phyloP scores from a whole-genome alignment of 2,329 filamentous ascomycete genomes.

The Whalleya microplaca region DNA sequence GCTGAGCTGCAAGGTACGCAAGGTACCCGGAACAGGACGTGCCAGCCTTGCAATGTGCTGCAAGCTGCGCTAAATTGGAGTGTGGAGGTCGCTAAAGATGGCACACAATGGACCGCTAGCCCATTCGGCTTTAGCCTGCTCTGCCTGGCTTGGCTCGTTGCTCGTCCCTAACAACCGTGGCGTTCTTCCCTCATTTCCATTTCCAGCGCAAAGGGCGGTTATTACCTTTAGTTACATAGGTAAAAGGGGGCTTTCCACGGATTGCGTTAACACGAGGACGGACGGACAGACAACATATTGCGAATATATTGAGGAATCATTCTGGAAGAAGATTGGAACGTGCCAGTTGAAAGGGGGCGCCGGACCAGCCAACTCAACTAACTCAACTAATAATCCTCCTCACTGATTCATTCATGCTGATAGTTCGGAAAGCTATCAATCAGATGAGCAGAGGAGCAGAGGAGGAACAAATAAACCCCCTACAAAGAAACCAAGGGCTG shows the following conservation, averaged over 20 bases:
- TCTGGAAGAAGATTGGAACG: conserved; percentile 10
- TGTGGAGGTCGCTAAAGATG: conserved; percentile 16
- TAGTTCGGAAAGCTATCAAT: not conserved
- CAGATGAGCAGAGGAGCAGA: too few species aligned
- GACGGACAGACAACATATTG: not conserved
- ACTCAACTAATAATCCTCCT: too few species aligned
- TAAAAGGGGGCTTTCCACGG: not conserved
- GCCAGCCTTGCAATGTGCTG: conserved; percentile 19
- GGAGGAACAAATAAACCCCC: not conserved
- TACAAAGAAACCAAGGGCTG: not conserved
- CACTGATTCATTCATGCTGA: conserved; percentile 1
- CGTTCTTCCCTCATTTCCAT: conserved; percentile 9
- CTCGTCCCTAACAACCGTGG: conserved; percentile 14
- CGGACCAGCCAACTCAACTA: not conserved
- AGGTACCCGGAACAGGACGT: conserved; percentile 31
- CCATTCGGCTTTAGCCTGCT: not conserved
- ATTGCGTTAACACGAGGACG: not conserved
- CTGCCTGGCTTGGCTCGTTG: not conserved
- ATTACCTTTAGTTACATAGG: not conserved
- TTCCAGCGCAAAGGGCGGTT: conserved; percentile 16
- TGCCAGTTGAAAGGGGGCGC: conserved; percentile 4
- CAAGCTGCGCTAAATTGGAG: conserved; percentile 21
- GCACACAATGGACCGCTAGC: not conserved
- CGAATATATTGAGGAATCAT: conserved; percentile 4
- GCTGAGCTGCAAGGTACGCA: conserved; percentile 20